These are phyloP conservation scores for Xylariales sp. DNA, from an alignment of 2,329 filamentous ascomycete species.

Conservation along the genomic window DNA sequence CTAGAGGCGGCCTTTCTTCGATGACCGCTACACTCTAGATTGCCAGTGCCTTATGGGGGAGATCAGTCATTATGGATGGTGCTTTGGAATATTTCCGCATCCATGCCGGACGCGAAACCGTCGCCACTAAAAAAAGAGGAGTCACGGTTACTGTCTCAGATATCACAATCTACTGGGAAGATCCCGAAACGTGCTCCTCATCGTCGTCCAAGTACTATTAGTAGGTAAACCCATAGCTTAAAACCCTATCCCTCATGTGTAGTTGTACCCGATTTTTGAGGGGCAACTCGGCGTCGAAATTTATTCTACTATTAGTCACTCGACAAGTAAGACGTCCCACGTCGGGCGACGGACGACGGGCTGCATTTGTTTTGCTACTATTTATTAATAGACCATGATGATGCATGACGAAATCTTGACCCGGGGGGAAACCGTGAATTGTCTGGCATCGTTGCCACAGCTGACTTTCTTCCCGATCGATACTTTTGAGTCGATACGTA, in stretches of 20 bases:
- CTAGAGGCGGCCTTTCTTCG: neutral
- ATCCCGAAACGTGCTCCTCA: slow-evolving; percentile 20
- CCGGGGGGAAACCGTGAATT: slow-evolving; percentile 8
- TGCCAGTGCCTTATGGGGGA: slow-evolving; percentile 5
- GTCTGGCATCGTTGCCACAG: neutral
- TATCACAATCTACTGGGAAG: slow-evolving; percentile 18
- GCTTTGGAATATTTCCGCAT: slow-evolving; percentile 16
- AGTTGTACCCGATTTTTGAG: slow-evolving; percentile 33
- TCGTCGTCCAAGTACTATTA: neutral
- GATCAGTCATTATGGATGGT: slow-evolving; percentile 4
- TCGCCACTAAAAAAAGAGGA: slow-evolving; percentile 23
- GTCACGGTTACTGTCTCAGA: slow-evolving; percentile 29
- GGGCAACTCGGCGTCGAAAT: slow-evolving; percentile 11
- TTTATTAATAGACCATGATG: slow-evolving; percentile 15
- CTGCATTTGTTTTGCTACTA: neutral
- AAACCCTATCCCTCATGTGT: slow-evolving; percentile 26
- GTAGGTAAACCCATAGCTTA: slow-evolving; percentile 4
- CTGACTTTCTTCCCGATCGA: neutral
- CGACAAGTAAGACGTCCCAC: neutral
- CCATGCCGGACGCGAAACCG: slow-evolving; percentile 33
- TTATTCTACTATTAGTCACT: slow-evolving; percentile 24
- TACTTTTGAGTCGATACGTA: neutral
- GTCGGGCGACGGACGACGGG: neutral
- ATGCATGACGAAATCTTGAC: slow-evolving; percentile 26
- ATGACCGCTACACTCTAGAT: slow-evolving; percentile 6